phyloP scores from a whole-genome alignment of 352 stramenopile species.

The Plasmopara muralis region DNA sequence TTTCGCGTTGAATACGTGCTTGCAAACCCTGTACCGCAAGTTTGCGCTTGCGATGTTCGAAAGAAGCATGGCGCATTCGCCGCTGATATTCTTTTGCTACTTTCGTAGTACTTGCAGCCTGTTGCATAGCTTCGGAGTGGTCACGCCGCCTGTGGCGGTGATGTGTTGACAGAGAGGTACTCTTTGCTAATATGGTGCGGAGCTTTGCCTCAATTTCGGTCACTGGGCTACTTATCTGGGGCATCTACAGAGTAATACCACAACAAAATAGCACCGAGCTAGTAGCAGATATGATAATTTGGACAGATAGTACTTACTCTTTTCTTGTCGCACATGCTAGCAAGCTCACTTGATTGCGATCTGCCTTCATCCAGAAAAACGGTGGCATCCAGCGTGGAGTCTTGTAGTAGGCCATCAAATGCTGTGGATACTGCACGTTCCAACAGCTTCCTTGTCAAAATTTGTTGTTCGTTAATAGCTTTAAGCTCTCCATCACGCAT shows the following conservation, averaged over 20 bases:
- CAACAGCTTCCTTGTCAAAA: conserved; percentile 40
- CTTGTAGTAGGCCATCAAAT: conserved; percentile 24
- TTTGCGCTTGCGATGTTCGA: conserved; percentile 53
- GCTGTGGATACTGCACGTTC: conserved; percentile 51
- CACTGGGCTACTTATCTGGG: conserved; percentile 1
- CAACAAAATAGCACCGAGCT: not conserved
- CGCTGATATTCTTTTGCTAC: conserved; percentile 28
- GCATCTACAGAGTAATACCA: not conserved
- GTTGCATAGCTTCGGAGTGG: conserved; percentile 15
- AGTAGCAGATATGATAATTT: not conserved
- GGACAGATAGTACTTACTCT: conserved; percentile 8
- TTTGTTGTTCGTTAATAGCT: conserved; percentile 15
- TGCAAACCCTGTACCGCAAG: conserved; percentile 49
- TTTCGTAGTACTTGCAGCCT: conserved; percentile 2
- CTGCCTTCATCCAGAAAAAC: conserved; percentile 14
- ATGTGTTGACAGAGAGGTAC: conserved; percentile 12
- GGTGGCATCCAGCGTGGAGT: conserved; percentile 17
- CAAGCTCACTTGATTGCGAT: conserved; percentile 19
- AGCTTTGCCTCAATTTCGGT: conserved; percentile 15
- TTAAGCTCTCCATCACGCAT: not conserved
- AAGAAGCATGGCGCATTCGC: conserved; percentile 25
- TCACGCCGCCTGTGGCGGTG: conserved; percentile 16
- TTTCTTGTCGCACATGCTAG: conserved; percentile 19
- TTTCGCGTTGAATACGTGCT: conserved; percentile 42
- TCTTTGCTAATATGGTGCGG: conserved; percentile 6